Evolutionary conservation across 306 rosid genomes (phyloP), one percentile per base, ranked within the genome.

Genomic region (Vicia faba): DNA sequence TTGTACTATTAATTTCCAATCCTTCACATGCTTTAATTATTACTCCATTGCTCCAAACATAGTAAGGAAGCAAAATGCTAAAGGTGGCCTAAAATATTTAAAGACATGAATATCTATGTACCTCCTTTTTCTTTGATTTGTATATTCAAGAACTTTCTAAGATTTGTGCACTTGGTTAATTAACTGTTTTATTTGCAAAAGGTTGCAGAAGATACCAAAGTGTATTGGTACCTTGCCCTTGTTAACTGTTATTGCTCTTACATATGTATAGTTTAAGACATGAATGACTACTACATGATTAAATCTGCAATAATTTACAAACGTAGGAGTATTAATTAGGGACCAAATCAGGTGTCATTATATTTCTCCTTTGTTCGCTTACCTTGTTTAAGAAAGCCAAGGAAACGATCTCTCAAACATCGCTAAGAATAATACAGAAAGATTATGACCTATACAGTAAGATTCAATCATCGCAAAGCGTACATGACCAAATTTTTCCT

Each of bases 171-270:
- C n/a, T 36, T 16, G 12, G 31, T 5, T 68, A 18, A 53, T 6
- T 28, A 55, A 7, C 41, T 38, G 64, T 44, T 33, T 44, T 70
- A 8, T 70, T 29, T 31, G 66, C 46, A 66, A 74, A 70, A 76
- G 58, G 25, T 53, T 69, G 40, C 74, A 43, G 54, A 49, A 50
- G 49, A 70, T 39, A 29, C 54, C 60, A 29, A 48, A 69, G 13
- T 36, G 15, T 35, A 40, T 29, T 65, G 62, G 71, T 75, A 53
- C 68, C 84, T 75, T 71, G 3, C 72, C 70, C 73, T 33, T 31
- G n/a, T 40, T 41, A 41, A 20, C 23, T 20, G 23, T 12, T 13
- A 43, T 75, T 70, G 4, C 68, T 70, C 71, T 45, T 55, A 3
- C 57, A 50, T 12, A 50, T 50, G 57, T 54, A 25, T 25, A 54